Evolutionary conservation across 208 protist species (phyloP), one percentile per base, ranked within the genome.

Genomic region (Vickermania spadyakhi): DNA sequence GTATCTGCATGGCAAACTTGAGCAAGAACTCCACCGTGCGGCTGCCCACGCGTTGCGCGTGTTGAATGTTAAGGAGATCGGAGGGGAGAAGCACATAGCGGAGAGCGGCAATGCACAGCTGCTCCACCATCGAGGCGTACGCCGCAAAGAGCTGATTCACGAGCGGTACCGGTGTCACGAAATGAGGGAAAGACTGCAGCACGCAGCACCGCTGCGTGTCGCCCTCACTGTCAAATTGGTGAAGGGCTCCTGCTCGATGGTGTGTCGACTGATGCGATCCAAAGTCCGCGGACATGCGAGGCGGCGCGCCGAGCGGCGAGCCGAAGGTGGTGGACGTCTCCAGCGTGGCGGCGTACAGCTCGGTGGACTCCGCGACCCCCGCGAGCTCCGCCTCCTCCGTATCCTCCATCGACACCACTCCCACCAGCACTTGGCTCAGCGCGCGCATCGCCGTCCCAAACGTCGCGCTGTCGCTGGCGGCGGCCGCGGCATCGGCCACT

Each of bases 41-140:
- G 52, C 66, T 62, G 0, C 77, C 72, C 7, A 76, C 81, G 25
- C 50, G 50, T 28, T 81, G 72, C 2, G 75, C 84, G 45, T 87
- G 72, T 28, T 67, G 67, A 13, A 77, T 65, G 60, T 87, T 81
- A 13, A 73, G 62, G 28, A 58, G 58, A 50, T 91, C 77, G 56
- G 67, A 55, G 0, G 84, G 84, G 29, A 69, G 70, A 29, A 65
- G 56, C 23, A 87, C 67, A 53, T 86, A 91, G 5, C 78, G 77
- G 54, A 84, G 65, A 31, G 80, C 73, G n/a, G 80, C 84, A 45
- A 91, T 68, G 70, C 84, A 91, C 28, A 91, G 61, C 31, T 72
- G 70, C 68, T 91, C 84, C 49, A 91, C 52, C 7, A 68, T 60
- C 4, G 77, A 67, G 11, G 80, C 78, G 70, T 88, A 91, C 54